Evolutionary conservation across 1,284 basidiomycete genomes (phyloP).

Genomic region (Apiotrichum gracile): DNA sequence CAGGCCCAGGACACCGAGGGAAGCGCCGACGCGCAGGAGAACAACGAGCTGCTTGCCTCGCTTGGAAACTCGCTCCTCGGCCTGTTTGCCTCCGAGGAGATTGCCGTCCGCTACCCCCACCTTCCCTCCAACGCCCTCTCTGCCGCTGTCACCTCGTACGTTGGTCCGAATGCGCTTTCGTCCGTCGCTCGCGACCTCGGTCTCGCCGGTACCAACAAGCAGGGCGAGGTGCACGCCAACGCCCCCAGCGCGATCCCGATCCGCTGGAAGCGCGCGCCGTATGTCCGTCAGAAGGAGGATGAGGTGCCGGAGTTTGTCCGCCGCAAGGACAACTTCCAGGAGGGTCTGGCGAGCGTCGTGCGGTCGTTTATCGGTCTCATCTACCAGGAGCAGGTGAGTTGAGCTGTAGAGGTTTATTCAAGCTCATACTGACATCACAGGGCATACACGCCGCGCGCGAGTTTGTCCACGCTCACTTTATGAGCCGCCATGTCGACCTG

Average conservation of each 20-base stretch:
- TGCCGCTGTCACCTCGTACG: slow-evolving; percentile 82
- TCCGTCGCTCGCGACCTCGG: slow-evolving; percentile 74
- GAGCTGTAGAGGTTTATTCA: not conserved
- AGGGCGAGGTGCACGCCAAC: slow-evolving; percentile 1
- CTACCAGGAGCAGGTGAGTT: slow-evolving; percentile 51
- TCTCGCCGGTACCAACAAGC: slow-evolving; percentile 28
- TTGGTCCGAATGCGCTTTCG: slow-evolving; percentile 76
- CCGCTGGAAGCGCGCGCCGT: slow-evolving; percentile 58
- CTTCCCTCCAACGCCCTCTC: slow-evolving; percentile 85
- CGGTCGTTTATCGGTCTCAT: slow-evolving; percentile 53
- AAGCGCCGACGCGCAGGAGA: slow-evolving; percentile 14
- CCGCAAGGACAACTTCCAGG: slow-evolving; percentile 11
- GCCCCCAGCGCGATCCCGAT: slow-evolving; percentile 24
- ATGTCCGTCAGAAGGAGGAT: slow-evolving; percentile 14
- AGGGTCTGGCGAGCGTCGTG: slow-evolving; percentile 47
- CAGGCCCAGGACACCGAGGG: not conserved
- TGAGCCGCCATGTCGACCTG: slow-evolving; percentile 74
- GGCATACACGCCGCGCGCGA: slow-evolving; percentile 72
- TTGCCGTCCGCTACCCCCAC: slow-evolving; percentile 79
- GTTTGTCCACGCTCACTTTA: slow-evolving; percentile 80
- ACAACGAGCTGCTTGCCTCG: slow-evolving; percentile 74
- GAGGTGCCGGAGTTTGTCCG: slow-evolving; percentile 2
- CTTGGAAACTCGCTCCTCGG: slow-evolving; percentile 89
- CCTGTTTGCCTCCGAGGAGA: slow-evolving; percentile 79
- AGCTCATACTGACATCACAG: slow-evolving; percentile 41